Evolutionary conservation across 495 filamentous ascomycete genomes (phyloP).

Genomic region (Lichenothelia convexa): DNA sequence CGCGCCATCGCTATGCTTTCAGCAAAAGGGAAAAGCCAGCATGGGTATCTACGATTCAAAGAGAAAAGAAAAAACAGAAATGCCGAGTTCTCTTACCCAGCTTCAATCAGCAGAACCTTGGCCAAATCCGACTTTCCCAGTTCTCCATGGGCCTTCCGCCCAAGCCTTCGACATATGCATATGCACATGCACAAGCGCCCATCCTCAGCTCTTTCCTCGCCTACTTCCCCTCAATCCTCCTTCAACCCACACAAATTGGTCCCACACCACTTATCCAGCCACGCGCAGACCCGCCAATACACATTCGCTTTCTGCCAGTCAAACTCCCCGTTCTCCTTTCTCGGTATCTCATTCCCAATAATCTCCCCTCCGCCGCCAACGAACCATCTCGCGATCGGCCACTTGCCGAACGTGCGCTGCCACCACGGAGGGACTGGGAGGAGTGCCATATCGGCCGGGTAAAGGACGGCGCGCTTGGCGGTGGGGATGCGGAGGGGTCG

Average conservation of each 20-base stretch:
- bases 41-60: too few relatives aligned
- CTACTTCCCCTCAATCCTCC: too few relatives aligned
- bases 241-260: constrained; percentile 23
- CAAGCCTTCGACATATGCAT: too few relatives aligned
- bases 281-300: constrained; percentile 43
- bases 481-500: constrained; percentile 12
- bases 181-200: too few relatives aligned
- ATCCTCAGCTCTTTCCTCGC: too few relatives aligned
- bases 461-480: constrained; percentile 14
- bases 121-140: too few relatives aligned
- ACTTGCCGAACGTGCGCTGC: constrained; percentile 11
- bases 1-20: too few relatives aligned
- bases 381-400: constrained; percentile 14
- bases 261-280: constrained; percentile 17
- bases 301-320: constrained; percentile 55
- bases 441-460: constrained; percentile 18
- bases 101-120: too few relatives aligned
- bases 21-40: too few relatives aligned
- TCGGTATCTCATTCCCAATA: constrained; percentile 60
- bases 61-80: too few relatives aligned
- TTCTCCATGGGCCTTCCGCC: too few relatives aligned
- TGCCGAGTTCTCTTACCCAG: too few relatives aligned
- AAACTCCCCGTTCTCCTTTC: constrained; percentile 61
- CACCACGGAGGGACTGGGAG: constrained; percentile 17
- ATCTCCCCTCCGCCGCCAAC: constrained; percentile 41